Percentiles rank a stretch among this genome's conserved stretches.
Conservation (phyloP, 2,329 filamentous ascomycete genomes). For the Pseudogymnoascus sp. region DNA sequence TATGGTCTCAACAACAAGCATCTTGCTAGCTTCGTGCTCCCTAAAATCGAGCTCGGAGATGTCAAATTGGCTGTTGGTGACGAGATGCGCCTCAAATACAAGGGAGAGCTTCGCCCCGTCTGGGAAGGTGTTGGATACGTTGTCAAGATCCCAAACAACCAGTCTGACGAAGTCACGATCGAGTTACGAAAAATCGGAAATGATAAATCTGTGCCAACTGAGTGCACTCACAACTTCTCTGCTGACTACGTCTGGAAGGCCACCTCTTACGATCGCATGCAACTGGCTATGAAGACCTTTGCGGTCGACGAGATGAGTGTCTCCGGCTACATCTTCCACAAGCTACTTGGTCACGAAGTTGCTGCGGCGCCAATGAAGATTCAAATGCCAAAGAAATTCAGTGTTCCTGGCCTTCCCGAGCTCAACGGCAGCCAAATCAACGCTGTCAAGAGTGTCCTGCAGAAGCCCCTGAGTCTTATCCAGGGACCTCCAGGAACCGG, state of each 20-base stretch:
- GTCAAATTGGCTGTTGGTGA: conserved; percentile 97
- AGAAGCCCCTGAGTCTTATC: conserved; percentile 89
- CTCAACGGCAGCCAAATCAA: conserved; percentile 93
- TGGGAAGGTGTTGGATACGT: conserved; percentile 99
- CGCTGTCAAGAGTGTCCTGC: conserved; percentile 89
- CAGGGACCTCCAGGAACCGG: conserved; percentile 95
- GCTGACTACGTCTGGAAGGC: conserved; percentile 99
- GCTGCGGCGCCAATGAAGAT: conserved; percentile 93
- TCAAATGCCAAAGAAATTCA: conserved; percentile 92
- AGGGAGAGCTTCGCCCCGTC: conserved; percentile 79
- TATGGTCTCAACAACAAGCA: conserved; percentile 96
- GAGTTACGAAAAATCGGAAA: conserved; percentile 91
- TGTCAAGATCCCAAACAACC: conserved; percentile 98
- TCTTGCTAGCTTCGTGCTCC: conserved; percentile 86
- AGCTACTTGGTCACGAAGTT: conserved; percentile 89
- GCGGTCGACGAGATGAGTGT: conserved; percentile 97
- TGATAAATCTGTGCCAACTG: conserved; percentile 90
- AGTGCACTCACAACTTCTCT: conserved; percentile 96
- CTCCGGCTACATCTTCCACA: conserved; percentile 97
- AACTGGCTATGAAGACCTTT: conserved; percentile 98
- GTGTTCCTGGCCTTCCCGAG: conserved; percentile 86
- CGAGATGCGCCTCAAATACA: conserved; percentile 96
- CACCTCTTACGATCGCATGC: conserved; percentile 98
- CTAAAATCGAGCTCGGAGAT: conserved; percentile 94
- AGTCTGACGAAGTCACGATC: conserved; percentile 93